Percentiles rank a stretch among this genome's conserved stretches.
Evolutionary conservation across 768 basidiomycete genomes (phyloP).

Genomic region (Suillus placidus): DNA sequence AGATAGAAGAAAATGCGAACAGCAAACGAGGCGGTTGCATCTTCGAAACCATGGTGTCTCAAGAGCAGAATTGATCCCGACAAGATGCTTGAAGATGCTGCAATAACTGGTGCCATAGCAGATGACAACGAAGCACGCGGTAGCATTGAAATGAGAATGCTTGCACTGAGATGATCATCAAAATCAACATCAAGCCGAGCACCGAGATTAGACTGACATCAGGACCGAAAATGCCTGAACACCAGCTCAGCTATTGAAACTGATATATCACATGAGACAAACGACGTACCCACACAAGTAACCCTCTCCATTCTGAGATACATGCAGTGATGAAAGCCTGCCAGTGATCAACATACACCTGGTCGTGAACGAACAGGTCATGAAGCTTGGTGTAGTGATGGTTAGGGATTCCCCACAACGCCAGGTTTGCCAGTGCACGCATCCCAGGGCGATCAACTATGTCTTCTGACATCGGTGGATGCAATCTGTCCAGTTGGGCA

Average conservation of each 20-base stretch:
- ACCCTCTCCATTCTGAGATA: slow-evolving; percentile 48
- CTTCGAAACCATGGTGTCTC: slow-evolving; percentile 9
- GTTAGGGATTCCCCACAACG: slow-evolving; percentile 46
- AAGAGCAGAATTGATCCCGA: slow-evolving; percentile 13
- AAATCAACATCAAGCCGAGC: slow-evolving; percentile 29
- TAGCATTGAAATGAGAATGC: slow-evolving; percentile 36
- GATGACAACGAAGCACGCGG: slow-evolving; percentile 9
- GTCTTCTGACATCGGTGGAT: slow-evolving; percentile 44
- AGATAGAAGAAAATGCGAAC: slow-evolving; percentile 30
- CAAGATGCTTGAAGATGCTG: slow-evolving; percentile 12
- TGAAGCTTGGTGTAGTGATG: slow-evolving; percentile 43
- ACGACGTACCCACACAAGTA: slow-evolving; percentile 36
- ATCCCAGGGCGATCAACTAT: slow-evolving; percentile 35
- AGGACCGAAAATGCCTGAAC: slow-evolving; percentile 18
- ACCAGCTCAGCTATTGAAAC: neutral
- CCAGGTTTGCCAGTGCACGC: slow-evolving; percentile 34
- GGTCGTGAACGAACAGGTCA: slow-evolving; percentile 49
- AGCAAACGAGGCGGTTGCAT: slow-evolving; percentile 37
- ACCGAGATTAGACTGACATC: slow-evolving; percentile 18
- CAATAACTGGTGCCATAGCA: slow-evolving; percentile 9
- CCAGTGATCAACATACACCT: slow-evolving; percentile 54
- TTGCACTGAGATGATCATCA: slow-evolving; percentile 36
- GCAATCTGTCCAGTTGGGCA: slow-evolving; percentile 50
- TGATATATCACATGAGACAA: neutral
- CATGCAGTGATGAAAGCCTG: slow-evolving; percentile 43